These are phyloP conservation scores for Dothistroma septosporum DNA, from an alignment of 2,329 filamentous ascomycete genomes.

Conservation along the genomic window DNA sequence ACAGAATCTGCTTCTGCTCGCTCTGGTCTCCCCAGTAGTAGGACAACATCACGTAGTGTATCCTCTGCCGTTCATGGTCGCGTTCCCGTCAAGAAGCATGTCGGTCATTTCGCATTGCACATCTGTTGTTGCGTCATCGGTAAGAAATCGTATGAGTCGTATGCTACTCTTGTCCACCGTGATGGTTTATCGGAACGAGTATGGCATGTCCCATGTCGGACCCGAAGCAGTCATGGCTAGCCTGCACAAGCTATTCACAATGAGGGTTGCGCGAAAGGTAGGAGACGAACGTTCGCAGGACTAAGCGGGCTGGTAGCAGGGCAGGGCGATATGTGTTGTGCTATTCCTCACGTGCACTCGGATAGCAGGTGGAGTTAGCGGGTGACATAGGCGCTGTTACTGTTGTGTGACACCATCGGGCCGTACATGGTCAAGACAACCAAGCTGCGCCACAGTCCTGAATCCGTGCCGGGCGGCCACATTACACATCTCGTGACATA, in stretches of 20 bases:
- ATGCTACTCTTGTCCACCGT: background rate
- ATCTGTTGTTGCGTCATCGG: background rate
- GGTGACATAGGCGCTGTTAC: background rate
- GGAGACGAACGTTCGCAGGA: too few relatives aligned
- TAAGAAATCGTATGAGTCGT: background rate
- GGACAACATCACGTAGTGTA: background rate
- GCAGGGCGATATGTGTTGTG: too few relatives aligned
- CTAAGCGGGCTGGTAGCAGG: too few relatives aligned
- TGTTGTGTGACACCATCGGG: background rate
- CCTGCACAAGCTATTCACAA: background rate
- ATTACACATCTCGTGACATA: background rate
- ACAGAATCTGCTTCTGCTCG: background rate
- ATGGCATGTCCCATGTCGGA: background rate
- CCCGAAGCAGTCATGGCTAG: background rate
- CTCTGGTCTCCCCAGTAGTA: background rate
- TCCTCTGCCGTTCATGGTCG: background rate
- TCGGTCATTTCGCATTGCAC: background rate
- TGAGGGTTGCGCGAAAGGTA: too few relatives aligned
- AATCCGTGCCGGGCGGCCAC: background rate
- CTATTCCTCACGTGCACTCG: too few relatives aligned
- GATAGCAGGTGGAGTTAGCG: too few relatives aligned
- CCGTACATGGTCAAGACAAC: background rate
- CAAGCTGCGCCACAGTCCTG: too few relatives aligned
- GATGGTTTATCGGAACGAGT: background rate
- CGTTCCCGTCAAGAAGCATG: background rate